Conservation (phyloP, 2,329 filamentous ascomycete genomes). For the Cladorrhinum sp. region DNA sequence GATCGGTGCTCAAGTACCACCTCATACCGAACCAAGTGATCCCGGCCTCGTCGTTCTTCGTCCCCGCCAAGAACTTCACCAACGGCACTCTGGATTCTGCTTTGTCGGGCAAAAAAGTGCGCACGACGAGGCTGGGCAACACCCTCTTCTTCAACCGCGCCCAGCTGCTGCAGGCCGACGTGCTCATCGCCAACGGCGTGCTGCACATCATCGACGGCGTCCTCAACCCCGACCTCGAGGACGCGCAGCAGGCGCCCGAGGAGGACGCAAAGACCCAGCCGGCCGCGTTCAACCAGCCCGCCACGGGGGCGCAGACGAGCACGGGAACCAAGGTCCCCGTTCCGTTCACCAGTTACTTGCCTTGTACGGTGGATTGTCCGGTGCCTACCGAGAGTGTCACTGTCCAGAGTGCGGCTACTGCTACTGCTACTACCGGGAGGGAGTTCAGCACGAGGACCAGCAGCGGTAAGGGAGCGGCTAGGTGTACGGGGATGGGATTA, state of each 20-base stretch:
- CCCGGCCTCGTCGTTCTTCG: slow-evolving; percentile 44
- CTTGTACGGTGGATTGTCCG: slow-evolving; percentile 41
- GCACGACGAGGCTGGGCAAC: slow-evolving; percentile 42
- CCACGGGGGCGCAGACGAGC: slow-evolving; percentile 20
- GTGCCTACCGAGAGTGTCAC: slow-evolving; percentile 24
- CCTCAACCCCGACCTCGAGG: slow-evolving; percentile 42
- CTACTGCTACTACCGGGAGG: background rate
- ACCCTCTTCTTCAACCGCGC: slow-evolving; percentile 50
- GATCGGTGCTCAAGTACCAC: slow-evolving; percentile 54
- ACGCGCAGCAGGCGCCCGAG: slow-evolving; percentile 34
- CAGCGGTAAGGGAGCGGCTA: background rate
- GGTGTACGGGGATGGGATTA: slow-evolving; percentile 9
- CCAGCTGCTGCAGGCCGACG: slow-evolving; percentile 50
- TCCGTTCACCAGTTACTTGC: slow-evolving; percentile 42
- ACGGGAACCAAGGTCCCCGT: slow-evolving; percentile 20
- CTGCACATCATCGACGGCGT: slow-evolving; percentile 56
- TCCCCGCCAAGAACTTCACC: slow-evolving; percentile 11
- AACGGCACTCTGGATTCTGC: slow-evolving; percentile 41
- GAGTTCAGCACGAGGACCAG: background rate
- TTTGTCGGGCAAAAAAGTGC: slow-evolving; percentile 42
- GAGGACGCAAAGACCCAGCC: slow-evolving; percentile 35
- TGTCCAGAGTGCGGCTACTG: background rate
- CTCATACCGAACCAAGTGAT: slow-evolving; percentile 51
- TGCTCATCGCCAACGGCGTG: slow-evolving; percentile 56
- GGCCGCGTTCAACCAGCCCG: slow-evolving; percentile 31